Percentiles rank a stretch among this genome's conserved stretches.
phyloP scores from a whole-genome alignment of 805 yeast species.

The Saturnispora halmiae region DNA sequence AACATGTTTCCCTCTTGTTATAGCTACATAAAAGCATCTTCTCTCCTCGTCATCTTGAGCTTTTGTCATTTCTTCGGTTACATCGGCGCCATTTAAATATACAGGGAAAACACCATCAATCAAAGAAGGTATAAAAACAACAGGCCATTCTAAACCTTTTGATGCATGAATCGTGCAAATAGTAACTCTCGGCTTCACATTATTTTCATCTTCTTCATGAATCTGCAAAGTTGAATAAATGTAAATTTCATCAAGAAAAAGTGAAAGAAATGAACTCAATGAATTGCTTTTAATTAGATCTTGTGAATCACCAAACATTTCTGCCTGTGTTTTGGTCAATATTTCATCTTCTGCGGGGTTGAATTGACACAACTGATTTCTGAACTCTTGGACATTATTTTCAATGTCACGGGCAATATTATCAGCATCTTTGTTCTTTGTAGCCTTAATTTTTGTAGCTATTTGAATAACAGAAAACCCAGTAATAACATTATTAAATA shows the following conservation, averaged over 20 bases:
- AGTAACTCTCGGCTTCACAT: constrained; percentile 19
- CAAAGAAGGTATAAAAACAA: constrained; percentile 73
- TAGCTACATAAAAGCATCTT: constrained; percentile 78
- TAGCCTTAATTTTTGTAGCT: constrained; percentile 15
- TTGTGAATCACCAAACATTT: constrained; percentile 6
- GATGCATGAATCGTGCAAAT: constrained; percentile 86
- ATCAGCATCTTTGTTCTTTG: constrained; percentile 17
- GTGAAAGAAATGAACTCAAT: constrained; percentile 22
- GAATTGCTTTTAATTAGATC: background rate
- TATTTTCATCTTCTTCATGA: constrained; percentile 6
- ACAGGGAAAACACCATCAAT: constrained; percentile 59
- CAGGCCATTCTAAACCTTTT: constrained; percentile 93
- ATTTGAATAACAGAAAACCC: constrained; percentile 18
- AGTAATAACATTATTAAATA: constrained; percentile 19
- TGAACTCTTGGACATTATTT: constrained; percentile 24
- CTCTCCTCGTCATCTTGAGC: constrained; percentile 59
- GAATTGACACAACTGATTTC: constrained; percentile 22
- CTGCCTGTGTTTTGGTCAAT: constrained; percentile 19
- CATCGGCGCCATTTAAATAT: constrained; percentile 30
- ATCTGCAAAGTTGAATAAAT: constrained; percentile 15
- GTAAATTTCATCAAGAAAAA: constrained; percentile 28
- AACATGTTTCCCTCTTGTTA: constrained; percentile 65
- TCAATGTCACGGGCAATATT: constrained; percentile 17
- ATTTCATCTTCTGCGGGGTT: constrained; percentile 20
- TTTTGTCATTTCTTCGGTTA: constrained; percentile 16